These are phyloP conservation scores for Stephanodiscus minutulus DNA, from an alignment of 108 stramenopile species.

Conservation along the genomic window DNA sequence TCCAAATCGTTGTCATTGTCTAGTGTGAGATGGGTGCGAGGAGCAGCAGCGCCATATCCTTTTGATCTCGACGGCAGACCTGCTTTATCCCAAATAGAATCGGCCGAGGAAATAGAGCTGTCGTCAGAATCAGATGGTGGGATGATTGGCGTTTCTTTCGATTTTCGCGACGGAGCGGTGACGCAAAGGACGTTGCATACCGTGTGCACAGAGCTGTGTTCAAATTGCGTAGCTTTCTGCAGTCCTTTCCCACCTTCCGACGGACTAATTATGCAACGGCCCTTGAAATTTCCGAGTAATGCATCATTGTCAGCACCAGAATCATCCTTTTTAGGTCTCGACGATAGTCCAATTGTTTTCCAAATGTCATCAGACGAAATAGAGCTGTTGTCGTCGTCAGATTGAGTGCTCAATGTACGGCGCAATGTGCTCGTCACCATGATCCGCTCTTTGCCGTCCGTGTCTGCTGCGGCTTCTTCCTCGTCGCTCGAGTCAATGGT, in stretches of 20 bases:
- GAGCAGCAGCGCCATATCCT: background rate
- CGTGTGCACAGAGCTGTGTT: background rate
- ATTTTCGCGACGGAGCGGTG: background rate
- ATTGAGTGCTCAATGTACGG: background rate
- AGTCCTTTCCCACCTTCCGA: background rate
- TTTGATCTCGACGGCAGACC: conserved; percentile 3
- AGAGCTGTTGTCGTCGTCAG: conserved; percentile 5
- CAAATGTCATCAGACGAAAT: conserved; percentile 6
- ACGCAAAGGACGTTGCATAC: no score
- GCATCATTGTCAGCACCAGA: background rate
- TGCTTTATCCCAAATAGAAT: conserved; percentile 26
- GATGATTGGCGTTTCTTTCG: background rate
- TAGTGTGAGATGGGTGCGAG: background rate
- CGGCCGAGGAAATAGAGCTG: conserved; percentile 22
- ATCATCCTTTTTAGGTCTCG: background rate
- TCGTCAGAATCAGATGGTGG: conserved; percentile 7
- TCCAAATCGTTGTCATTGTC: conserved; percentile 3
- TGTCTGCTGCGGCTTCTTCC: background rate
- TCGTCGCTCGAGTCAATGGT: conserved; percentile 15
- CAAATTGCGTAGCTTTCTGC: background rate
- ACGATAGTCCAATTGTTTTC: background rate
- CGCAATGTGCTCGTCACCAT: background rate
- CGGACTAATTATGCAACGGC: background rate
- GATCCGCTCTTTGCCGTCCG: background rate
- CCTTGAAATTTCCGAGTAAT: background rate